Conservation (phyloP, 225 moss, liverwort and hornwort genomes). For the Asterella californica region DNA sequence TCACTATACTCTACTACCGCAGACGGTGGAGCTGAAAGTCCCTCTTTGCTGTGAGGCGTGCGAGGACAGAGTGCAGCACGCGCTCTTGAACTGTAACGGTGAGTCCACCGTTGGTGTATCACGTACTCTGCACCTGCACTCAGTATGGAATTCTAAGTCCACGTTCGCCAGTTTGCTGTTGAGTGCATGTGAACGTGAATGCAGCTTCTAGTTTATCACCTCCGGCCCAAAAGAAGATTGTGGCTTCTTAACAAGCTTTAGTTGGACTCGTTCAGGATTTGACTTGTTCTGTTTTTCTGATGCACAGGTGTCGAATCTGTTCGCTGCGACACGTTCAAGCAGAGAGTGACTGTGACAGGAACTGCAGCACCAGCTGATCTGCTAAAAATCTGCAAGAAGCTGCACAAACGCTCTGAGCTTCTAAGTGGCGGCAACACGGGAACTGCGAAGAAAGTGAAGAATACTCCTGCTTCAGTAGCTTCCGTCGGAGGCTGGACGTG, state of each 20-base stretch:
- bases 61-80: slow-evolving; percentile 33
- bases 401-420: slow-evolving; percentile 38
- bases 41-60: slow-evolving; percentile 42
- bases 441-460: slow-evolving; percentile 5
- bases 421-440: not conserved
- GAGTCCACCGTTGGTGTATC: not conserved
- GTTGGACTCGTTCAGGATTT: too few relatives aligned
- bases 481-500: not conserved
- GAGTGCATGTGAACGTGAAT: too few relatives aligned
- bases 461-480: not conserved
- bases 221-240: too few relatives aligned
- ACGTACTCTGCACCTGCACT: not conserved
- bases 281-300: too few relatives aligned
- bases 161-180: not conserved
- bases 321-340: slow-evolving; percentile 12
- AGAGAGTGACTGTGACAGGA: slow-evolving; percentile 34
- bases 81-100: slow-evolving; percentile 28
- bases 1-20: not conserved
- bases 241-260: too few relatives aligned
- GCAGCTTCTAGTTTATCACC: too few relatives aligned
- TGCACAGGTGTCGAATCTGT: slow-evolving; percentile 39
- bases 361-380: slow-evolving; percentile 37
- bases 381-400: slow-evolving; percentile 36
- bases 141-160: not conserved
- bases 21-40: slow-evolving; percentile 40